A percentile compares a stretch with the other conserved stretches of the same genome.
Conservation (phyloP, 495 filamentous ascomycete species). For the Aspergillus taichungensis region DNA sequence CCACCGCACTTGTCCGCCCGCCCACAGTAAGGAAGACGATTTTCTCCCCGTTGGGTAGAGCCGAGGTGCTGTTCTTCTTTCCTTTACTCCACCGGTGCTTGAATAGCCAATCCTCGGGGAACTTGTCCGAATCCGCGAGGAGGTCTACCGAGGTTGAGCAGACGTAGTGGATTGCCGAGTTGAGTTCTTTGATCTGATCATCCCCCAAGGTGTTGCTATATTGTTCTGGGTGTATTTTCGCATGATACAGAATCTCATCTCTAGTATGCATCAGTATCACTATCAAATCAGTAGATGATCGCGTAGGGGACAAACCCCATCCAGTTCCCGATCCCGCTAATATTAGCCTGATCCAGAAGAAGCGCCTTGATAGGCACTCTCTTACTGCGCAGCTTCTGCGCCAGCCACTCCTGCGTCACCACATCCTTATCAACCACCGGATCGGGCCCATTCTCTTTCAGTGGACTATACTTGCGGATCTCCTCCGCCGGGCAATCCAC, state of each 20-base stretch:
- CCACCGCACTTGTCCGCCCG: conserved; percentile 79
- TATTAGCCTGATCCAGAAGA: conserved; percentile 77
- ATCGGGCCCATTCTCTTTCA: conserved; percentile 89
- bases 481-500: conserved; percentile 68
- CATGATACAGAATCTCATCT: conserved; percentile 85
- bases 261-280: conserved; percentile 24
- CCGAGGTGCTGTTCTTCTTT: conserved; percentile 58
- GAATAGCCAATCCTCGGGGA: conserved; percentile 89
- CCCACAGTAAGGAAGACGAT: conserved; percentile 80
- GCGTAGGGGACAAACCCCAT: conserved; percentile 54
- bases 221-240: conserved; percentile 83
- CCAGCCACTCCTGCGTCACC: conserved; percentile 64
- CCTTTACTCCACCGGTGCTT: conserved; percentile 87
- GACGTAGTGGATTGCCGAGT: conserved; percentile 67
- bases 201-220: conserved; percentile 75
- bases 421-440: conserved; percentile 74
- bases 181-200: conserved; percentile 60
- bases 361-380: conserved; percentile 80
- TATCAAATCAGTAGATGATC: background rate
- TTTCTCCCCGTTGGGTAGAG: conserved; percentile 73
- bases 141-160: conserved; percentile 70
- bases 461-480: conserved; percentile 67
- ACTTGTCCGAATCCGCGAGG: conserved; percentile 71
- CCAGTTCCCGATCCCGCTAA: conserved; percentile 96
- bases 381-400: conserved; percentile 57